Percentiles rank a stretch among this genome's conserved stretches.
phyloP scores from a whole-genome alignment of 2,329 filamentous ascomycete genomes.

The Amauroascus verrucosus region DNA sequence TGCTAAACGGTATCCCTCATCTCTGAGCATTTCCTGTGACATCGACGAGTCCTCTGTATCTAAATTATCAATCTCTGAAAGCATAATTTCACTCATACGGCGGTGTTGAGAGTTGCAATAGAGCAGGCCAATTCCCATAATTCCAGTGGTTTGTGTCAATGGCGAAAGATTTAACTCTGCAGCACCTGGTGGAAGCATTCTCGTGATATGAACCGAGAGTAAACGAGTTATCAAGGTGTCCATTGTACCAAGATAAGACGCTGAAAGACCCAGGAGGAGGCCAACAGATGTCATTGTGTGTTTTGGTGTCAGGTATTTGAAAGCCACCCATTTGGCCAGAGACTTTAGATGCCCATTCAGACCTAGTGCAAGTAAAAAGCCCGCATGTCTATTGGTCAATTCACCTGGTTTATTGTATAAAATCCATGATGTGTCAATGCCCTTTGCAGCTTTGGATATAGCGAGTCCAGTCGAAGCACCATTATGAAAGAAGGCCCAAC shows the following conservation, averaged over 20 bases:
- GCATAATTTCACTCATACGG: conserved; percentile 97
- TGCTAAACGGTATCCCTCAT: conserved; percentile 91
- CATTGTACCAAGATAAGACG: conserved; percentile 94
- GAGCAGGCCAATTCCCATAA: conserved; percentile 91
- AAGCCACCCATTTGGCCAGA: conserved; percentile 94
- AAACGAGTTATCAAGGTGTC: conserved; percentile 88
- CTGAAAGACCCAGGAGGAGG: conserved; percentile 80
- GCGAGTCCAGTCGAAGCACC: conserved; percentile 86
- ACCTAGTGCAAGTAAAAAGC: conserved; percentile 80
- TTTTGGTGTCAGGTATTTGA: conserved; percentile 98
- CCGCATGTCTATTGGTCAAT: conserved; percentile 89
- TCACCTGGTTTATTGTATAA: conserved; percentile 94
- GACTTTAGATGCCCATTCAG: conserved; percentile 90
- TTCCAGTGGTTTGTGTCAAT: conserved; percentile 85
- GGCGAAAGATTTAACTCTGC: conserved; percentile 90
- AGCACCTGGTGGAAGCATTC: conserved; percentile 83
- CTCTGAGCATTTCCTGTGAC: conserved; percentile 66
- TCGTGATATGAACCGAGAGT: conserved; percentile 87
- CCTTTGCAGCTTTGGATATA: conserved; percentile 79
- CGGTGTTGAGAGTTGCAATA: conserved; percentile 95
- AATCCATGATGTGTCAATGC: conserved; percentile 98
- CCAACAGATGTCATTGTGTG: conserved; percentile 99
- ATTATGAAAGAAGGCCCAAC: conserved; percentile 97
- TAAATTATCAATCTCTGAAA: conserved; percentile 87
- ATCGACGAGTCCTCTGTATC: conserved; percentile 62